Percentiles rank a stretch among this genome's conserved stretches.
phyloP scores from a whole-genome alignment of 1,284 basidiomycete genomes.

The Sanghuangporus weigelae region DNA sequence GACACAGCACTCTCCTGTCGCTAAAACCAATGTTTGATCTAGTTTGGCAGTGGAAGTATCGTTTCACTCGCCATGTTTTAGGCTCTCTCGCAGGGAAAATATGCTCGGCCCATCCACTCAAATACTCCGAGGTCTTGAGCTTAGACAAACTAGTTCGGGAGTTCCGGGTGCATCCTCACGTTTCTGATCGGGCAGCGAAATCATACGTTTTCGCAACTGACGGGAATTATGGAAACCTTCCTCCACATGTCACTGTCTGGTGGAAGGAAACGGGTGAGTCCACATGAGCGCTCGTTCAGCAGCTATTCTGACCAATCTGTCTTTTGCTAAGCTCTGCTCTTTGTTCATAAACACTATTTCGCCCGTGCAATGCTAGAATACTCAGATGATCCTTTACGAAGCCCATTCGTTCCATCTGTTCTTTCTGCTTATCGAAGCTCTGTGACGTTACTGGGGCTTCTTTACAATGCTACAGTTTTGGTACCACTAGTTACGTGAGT shows the following conservation, averaged over 20 bases:
- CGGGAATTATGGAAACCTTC: too few species aligned
- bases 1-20: not conserved
- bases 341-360: slow-evolving; percentile 17
- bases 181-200: not conserved
- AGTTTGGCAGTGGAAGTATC: slow-evolving; percentile 15
- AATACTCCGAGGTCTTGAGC: slow-evolving; percentile 19
- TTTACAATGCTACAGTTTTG: not conserved
- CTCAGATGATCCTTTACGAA: slow-evolving; percentile 16
- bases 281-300: not conserved
- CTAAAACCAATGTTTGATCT: not conserved
- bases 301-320: not conserved
- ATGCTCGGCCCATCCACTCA: slow-evolving; percentile 13
- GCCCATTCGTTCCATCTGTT: slow-evolving; percentile 18
- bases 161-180: slow-evolving; percentile 1
- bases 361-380: slow-evolving; percentile 17
- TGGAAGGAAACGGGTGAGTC: not conserved
- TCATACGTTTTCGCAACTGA: slow-evolving; percentile 11
- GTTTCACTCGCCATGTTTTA: slow-evolving; percentile 15
- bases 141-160: slow-evolving; percentile 19
- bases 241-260: not conserved
- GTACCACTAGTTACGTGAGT: not conserved
- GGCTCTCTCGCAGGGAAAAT: slow-evolving; percentile 12
- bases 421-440: slow-evolving; percentile 16
- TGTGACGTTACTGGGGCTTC: not conserved
- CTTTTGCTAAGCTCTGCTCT: slow-evolving; percentile 2